Conservation (phyloP, 176 grass and related monocot species). For the Microstegium vimineum region DNA sequence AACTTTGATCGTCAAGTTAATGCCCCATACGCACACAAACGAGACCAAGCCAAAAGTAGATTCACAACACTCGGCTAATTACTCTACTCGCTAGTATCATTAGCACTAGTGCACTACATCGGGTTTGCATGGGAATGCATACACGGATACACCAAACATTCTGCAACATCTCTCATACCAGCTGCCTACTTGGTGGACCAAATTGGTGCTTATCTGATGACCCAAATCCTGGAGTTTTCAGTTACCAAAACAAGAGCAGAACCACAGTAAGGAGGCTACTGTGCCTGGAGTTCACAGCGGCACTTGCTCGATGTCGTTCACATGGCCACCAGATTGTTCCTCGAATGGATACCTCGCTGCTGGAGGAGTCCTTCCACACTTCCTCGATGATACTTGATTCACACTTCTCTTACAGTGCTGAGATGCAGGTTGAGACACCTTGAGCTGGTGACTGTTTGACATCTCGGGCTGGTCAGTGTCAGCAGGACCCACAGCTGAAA, state of each 20-base stretch:
- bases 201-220: conserved; percentile 4
- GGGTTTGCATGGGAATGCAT: not conserved
- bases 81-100: not conserved
- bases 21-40: not conserved
- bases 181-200: not conserved
- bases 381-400: not conserved
- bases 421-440: not conserved
- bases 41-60: not conserved
- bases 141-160: not conserved
- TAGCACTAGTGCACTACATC: not conserved
- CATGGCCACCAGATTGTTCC: not conserved
- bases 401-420: not conserved
- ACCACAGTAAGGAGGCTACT: not conserved
- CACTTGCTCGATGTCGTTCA: not conserved
- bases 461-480: not conserved
- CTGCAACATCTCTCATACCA: not conserved
- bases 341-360: not conserved
- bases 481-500: not conserved
- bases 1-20: not conserved
- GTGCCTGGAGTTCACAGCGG: not conserved
- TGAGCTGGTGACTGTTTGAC: not conserved
- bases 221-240: not conserved
- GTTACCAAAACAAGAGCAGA: not conserved
- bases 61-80: not conserved
- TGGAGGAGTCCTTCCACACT: not conserved